A percentile compares a stretch with the other conserved stretches of the same genome.
Evolutionary conservation across 2,329 filamentous ascomycete genomes (phyloP).

Genomic region (Fusarium annulatum): DNA sequence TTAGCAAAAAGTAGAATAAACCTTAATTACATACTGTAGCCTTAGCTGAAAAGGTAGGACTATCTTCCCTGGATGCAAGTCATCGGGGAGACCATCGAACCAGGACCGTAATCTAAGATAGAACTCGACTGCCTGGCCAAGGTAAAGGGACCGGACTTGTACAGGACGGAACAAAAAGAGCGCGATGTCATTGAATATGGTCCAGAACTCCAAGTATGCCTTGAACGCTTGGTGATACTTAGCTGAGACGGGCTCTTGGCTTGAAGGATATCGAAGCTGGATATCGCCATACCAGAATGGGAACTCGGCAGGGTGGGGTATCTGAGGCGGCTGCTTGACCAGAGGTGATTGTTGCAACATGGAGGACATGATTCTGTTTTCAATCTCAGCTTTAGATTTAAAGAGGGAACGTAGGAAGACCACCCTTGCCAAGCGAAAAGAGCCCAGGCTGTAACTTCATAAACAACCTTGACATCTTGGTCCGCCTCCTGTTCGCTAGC

Average conservation of each 20-base stretch:
- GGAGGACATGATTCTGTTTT: background rate
- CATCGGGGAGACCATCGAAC: background rate
- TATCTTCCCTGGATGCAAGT: background rate
- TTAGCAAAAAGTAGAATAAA: background rate
- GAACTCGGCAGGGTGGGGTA: background rate
- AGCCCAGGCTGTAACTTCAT: background rate
- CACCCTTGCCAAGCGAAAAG: background rate
- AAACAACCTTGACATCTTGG: background rate
- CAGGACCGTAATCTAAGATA: background rate
- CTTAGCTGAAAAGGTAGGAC: background rate
- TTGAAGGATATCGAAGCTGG: background rate
- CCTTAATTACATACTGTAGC: background rate
- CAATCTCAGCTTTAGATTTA: background rate
- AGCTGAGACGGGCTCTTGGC: background rate
- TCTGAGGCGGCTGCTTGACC: background rate
- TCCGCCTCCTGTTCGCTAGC: background rate
- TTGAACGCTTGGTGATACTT: background rate
- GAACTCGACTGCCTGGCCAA: background rate
- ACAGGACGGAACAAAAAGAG: background rate
- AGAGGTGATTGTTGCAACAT: background rate
- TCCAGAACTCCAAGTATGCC: background rate
- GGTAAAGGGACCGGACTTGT: background rate
- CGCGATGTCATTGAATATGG: background rate
- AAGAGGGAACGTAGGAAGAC: background rate
- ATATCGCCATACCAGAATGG: background rate